phyloP scores from a whole-genome alignment of 352 stramenopile species.

The Globisporangium barbulae region DNA sequence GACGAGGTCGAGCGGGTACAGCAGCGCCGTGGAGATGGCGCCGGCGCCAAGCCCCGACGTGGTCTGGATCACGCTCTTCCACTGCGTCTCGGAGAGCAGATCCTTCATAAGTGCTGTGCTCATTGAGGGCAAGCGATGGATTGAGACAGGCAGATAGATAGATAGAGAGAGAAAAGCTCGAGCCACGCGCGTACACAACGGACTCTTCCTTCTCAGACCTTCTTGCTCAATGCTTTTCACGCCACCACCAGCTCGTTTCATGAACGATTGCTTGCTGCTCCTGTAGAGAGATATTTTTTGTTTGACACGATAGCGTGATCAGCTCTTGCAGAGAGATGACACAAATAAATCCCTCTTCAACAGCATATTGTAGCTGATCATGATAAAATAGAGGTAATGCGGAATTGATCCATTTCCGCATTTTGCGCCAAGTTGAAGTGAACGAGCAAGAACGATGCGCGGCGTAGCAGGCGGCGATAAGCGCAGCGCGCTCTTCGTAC shows the following conservation, averaged over 20 bases:
- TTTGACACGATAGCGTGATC: slow-evolving; percentile 4
- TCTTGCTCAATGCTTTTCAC: slow-evolving; percentile 9
- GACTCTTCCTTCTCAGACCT: background rate
- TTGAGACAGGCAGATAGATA: background rate
- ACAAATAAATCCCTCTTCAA: background rate
- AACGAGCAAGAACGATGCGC: slow-evolving; percentile 3
- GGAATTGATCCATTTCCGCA: slow-evolving; percentile 7
- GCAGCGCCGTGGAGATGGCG: slow-evolving; percentile 71
- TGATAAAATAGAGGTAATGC: background rate
- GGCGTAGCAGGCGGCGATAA: slow-evolving; percentile 13
- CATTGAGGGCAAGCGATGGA: slow-evolving; percentile 5
- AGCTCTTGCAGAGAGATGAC: background rate
- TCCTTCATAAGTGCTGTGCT: slow-evolving; percentile 27
- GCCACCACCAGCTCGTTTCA: slow-evolving; percentile 13
- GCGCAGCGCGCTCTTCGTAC: slow-evolving; percentile 49
- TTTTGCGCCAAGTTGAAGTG: background rate
- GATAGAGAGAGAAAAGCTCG: background rate
- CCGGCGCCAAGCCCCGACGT: slow-evolving; percentile 69
- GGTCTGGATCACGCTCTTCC: slow-evolving; percentile 63
- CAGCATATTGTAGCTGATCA: slow-evolving; percentile 4
- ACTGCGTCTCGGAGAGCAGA: slow-evolving; percentile 58
- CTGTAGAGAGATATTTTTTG: slow-evolving; percentile 1
- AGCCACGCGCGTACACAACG: background rate
- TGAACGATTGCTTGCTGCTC: slow-evolving; percentile 7
- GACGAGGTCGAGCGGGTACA: slow-evolving; percentile 97